Base-by-base conservation (phyloP, 306 rosid species). In the Benincasa hispida region DNA sequence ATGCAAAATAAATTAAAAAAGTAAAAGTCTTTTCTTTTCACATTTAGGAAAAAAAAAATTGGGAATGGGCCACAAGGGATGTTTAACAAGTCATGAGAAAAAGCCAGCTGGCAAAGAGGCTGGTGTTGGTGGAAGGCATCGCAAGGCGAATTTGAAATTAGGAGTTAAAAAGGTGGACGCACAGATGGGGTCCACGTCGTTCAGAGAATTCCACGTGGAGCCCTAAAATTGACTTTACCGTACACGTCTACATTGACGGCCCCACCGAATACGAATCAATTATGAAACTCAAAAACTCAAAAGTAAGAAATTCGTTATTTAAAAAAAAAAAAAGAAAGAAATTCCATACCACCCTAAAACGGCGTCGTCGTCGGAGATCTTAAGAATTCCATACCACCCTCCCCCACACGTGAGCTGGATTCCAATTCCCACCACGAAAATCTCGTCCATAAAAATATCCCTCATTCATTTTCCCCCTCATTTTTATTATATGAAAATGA, bases 381-480 rank as follows among this genome's bases (percentile, higher is more conserved):
- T 65, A 65, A 65, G 70, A 62, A 62, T 62, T 32, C 70, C 12
- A 27, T 12, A 1, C 8, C 32, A 24, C 22, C 62, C 32, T 57
- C 62, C 62, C 62, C 62, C 70, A 13, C 58, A 47, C 76, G 76
- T 45, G 76, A 72, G 76, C 59, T 72, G 76, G 59, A 39, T 45
- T 17, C 58, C 76, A 70, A 17, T 47, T 45, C 34, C 47, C 48
- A 63, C 42, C 24, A 19, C 48, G 11, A 19, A 17, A 17, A 14
- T 41, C 39, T 19, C 70, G 34, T 63, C 70, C 35, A 13, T 62
- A 27, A 28, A 61, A 30, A 28, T 12, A 60, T 28, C 67, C 67
- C n/a, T n/a, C n/a, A n/a, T n/a, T n/a, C n/a, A n/a, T n/a, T n/a
- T n/a, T n/a, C n/a, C n/a, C n/a, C n/a, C n/a, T n/a, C n/a, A n/a